These are phyloP conservation scores for Magnusiomyces tetraspermus DNA, from an alignment of 1,139 yeast species.

Conservation along the genomic window DNA sequence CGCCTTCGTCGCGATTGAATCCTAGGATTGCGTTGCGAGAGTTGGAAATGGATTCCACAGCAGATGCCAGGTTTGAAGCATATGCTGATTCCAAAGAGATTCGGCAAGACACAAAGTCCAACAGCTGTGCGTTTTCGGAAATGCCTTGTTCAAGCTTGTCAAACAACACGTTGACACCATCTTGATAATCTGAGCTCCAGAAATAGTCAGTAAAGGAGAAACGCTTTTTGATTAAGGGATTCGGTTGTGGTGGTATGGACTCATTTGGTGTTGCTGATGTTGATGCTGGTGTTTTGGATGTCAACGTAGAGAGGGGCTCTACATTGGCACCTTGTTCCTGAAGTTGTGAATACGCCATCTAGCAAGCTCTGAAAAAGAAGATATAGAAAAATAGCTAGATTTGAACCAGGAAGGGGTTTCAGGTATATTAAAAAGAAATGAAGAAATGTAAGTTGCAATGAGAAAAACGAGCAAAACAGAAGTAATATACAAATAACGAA, in stretches of 20 bases:
- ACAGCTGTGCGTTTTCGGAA: constrained; percentile 57
- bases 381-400: too few species aligned
- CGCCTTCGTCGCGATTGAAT: constrained; percentile 35
- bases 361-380: too few species aligned
- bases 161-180: constrained; percentile 50
- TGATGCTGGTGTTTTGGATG: neutral
- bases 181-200: constrained; percentile 65
- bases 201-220: constrained; percentile 32
- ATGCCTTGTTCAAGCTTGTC: constrained; percentile 57
- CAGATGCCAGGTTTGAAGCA: constrained; percentile 41
- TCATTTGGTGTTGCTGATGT: neutral
- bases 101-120: constrained; percentile 49
- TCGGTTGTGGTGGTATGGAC: neutral
- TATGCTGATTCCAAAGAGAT: constrained; percentile 56
- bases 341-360: too few species aligned
- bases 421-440: too few species aligned
- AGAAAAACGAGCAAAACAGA: too few species aligned
- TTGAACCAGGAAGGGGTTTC: too few species aligned
- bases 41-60: constrained; percentile 2
- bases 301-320: too few species aligned
- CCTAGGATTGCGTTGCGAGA: constrained; percentile 21
- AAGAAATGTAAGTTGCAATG: too few species aligned
- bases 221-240: neutral
- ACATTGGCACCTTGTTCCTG: too few species aligned
- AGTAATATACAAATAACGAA: too few species aligned